Evolutionary conservation across 2,329 filamentous ascomycete species (phyloP).

Genomic region (Diaporthe ilicicola): DNA sequence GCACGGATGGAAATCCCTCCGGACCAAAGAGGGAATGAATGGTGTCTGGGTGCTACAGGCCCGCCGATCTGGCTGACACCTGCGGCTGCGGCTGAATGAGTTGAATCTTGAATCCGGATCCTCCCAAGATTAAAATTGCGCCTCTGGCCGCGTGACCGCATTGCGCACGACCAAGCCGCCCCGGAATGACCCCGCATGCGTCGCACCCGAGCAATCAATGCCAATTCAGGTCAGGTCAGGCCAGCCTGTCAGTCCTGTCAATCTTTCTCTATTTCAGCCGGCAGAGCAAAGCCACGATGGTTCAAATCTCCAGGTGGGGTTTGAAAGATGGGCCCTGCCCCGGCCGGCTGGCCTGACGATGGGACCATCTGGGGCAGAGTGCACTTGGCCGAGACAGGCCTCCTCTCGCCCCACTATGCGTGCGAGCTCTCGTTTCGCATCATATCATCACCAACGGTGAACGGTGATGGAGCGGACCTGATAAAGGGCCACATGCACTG

Average conservation of each 20-base stretch:
- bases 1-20: constrained; percentile 9
- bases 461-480: neutral
- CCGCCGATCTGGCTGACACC: constrained; percentile 17
- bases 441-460: neutral
- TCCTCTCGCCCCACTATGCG: neutral
- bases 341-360: neutral
- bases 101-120: constrained; percentile 4
- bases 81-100: constrained; percentile 10
- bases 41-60: neutral
- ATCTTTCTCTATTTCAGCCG: constrained; percentile 1
- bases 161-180: neutral
- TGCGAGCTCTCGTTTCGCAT: neutral
- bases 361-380: constrained; percentile 7
- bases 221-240: constrained; percentile 7
- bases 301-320: constrained; percentile 16
- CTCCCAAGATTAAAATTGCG: constrained; percentile 1
- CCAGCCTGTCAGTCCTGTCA: neutral
- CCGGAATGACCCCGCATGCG: neutral
- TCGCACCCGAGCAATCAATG: neutral
- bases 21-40: neutral
- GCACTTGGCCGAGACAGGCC: neutral
- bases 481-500: constrained; percentile 2
- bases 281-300: constrained; percentile 8
- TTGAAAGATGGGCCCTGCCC: neutral
- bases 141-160: constrained; percentile 9